Evolutionary conservation across 2,329 filamentous ascomycete genomes (phyloP), one percentile per base, ranked within the genome.

Genomic region (Dichotomopilus funicola): DNA sequence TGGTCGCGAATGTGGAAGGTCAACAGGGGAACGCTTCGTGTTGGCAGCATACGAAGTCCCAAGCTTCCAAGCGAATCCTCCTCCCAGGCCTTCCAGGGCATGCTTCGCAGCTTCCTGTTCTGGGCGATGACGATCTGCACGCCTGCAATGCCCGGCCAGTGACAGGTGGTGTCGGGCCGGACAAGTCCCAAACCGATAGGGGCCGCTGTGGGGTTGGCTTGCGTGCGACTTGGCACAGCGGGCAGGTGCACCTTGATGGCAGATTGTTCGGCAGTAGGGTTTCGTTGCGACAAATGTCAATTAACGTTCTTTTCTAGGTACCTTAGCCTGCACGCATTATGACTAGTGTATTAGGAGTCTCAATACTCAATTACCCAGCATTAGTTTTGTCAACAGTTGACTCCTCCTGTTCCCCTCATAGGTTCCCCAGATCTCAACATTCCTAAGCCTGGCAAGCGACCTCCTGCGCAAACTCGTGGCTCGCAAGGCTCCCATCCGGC

Each of bases 391-490:
- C 37, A 38, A 8, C 12, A 27, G 19, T 27, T 27, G 19, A 27
- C 37, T 12, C 37, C 12, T 38, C 37, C 13, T 42, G 11, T 42
- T n/a, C 40, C 10, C 13, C 11, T 12, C 40, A 11, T 42, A 40
- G 12, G 2, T 6, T 42, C 40, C 13, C 10, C 40, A 11, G 5
- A 13, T 2, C 40, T 42, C 5, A 48, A 43, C 12, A 27, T 2
- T 3, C 19, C 19, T 27, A 27, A 27, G 19, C 44, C 40, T 41
- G 36, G 62, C 77, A 79, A 43, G 65, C 63, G 1, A 70, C 69
- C 4, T 61, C 58, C 10, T 68, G 64, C 0, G 70, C 72, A 61
- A 69, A 73, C 34, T 73, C 63, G 59, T 79, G 74, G 53, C 66
- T 75, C 2, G 69, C 63, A 13, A 65, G 59, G 11, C 70, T 70